Evolutionary conservation across 768 basidiomycete species (phyloP).

Genomic region (Kwoniella europaea): DNA sequence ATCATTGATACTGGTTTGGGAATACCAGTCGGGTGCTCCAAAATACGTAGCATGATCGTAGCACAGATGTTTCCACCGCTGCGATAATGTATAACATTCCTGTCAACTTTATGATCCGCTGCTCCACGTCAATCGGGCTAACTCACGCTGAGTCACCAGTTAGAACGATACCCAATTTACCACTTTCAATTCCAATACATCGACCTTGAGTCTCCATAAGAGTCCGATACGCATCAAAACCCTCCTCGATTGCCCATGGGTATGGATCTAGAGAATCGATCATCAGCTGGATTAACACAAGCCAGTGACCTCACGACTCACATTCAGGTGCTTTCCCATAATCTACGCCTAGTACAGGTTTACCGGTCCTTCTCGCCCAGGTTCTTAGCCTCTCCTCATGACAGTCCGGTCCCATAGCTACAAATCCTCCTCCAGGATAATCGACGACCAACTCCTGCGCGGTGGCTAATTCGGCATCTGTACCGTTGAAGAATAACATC

Average conservation of each 20-base stretch:
- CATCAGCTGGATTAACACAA: not conserved
- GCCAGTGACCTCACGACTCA: slow-evolving; percentile 57
- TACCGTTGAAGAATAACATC: slow-evolving; percentile 78
- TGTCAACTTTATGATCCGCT: not conserved
- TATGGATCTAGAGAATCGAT: slow-evolving; percentile 74
- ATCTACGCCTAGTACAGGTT: slow-evolving; percentile 82
- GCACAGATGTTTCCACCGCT: slow-evolving; percentile 89
- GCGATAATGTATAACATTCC: not conserved
- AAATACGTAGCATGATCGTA: slow-evolving; percentile 79
- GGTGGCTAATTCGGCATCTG: slow-evolving; percentile 67
- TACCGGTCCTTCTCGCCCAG: slow-evolving; percentile 80
- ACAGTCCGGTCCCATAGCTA: slow-evolving; percentile 93
- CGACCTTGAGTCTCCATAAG: slow-evolving; percentile 79
- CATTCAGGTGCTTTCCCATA: slow-evolving; percentile 98
- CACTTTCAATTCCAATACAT: slow-evolving; percentile 86
- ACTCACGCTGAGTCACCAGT: slow-evolving; percentile 93
- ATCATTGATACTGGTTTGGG: slow-evolving; percentile 81
- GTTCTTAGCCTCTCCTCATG: slow-evolving; percentile 89
- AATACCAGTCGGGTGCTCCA: slow-evolving; percentile 69
- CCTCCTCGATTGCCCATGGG: slow-evolving; percentile 93
- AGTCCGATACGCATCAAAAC: slow-evolving; percentile 84
- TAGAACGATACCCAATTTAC: slow-evolving; percentile 74
- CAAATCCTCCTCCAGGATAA: slow-evolving; percentile 94
- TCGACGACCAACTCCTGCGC: slow-evolving; percentile 85
- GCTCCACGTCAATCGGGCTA: not conserved